Evolutionary conservation across 73 alveolate genomes (phyloP), one percentile per base, ranked within the genome.

Genomic region (Durusdinium trenchii): DNA sequence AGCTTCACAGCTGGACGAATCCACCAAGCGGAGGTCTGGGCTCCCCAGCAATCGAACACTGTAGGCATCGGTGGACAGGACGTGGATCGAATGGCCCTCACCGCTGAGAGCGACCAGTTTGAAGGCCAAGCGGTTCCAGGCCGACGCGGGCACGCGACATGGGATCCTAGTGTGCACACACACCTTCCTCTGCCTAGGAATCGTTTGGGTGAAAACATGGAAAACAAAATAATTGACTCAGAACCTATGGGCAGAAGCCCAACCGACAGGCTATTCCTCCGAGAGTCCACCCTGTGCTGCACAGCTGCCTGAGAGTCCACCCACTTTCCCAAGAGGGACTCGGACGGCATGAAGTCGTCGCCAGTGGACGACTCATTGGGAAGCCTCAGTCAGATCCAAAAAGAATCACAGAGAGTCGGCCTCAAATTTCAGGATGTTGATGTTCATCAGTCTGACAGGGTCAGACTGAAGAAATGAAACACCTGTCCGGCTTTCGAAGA

Each of bases 41-140:
- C 35, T 23, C 40, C 30, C 47, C 50, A 48, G 64, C 95, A 87
- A n/a, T 42, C 95, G 32, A 6, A 87, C 84, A 35, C 62, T 61
- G 95, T 52, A 87, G n/a, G 95, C 95, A 42, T 87, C 95, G 38
- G 95, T 60, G 95, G 95, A 87, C 12, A 87, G 84, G 67, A 87
- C 95, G 28, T 87, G 83, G 84, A 87, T 87, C 45, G 82, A 42
- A 40, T 87, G 95, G 54, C 95, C 95, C 95, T 87, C 43, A 54
- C 30, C 10, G 67, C 67, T 54, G 67, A 14, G n/a, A n/a, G n/a
- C n/a, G n/a, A n/a, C n/a, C n/a, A n/a, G n/a, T n/a, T n/a, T n/a
- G n/a, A n/a, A n/a, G n/a, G n/a, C n/a, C n/a, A n/a, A n/a, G n/a
- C n/a, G n/a, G n/a, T n/a, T n/a, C n/a, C n/a, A n/a, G n/a, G n/a